Evolutionary conservation across 805 yeast species (phyloP).

Genomic region (Lipomyces spencermartinsiae): DNA sequence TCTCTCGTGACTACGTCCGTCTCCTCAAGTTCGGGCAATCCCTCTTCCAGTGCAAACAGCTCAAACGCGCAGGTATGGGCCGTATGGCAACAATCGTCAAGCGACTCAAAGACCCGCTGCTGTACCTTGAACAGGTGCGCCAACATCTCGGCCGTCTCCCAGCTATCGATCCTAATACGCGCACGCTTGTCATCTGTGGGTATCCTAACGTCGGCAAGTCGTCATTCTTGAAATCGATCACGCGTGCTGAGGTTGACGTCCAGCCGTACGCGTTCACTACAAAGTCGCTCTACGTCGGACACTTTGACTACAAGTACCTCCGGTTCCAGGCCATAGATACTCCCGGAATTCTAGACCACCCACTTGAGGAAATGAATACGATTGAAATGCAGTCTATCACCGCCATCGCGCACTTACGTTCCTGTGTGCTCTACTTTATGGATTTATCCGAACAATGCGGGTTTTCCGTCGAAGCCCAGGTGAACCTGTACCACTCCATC

Average conservation of each 20-base stretch:
- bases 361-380: constrained; percentile 99
- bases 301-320: constrained; percentile 95
- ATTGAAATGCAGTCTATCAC: constrained; percentile 99
- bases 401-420: constrained; percentile 97
- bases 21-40: constrained; percentile 97
- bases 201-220: constrained; percentile 99
- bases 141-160: constrained; percentile 99
- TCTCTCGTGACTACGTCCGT: constrained; percentile 92
- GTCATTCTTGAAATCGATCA: constrained; percentile 87
- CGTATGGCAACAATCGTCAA: constrained; percentile 99
- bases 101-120: constrained; percentile 91
- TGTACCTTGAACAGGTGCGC: constrained; percentile 96
- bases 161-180: constrained; percentile 96
- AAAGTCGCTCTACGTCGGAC: constrained; percentile 96
- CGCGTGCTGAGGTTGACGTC: constrained; percentile 98
- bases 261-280: constrained; percentile 99
- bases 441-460: constrained; percentile 99
- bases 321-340: constrained; percentile 99
- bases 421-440: constrained; percentile 96
- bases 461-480: constrained; percentile 95
- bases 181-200: constrained; percentile 96
- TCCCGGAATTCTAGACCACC: constrained; percentile 98
- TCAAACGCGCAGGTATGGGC: constrained; percentile 98
- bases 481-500: constrained; percentile 93
- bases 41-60: constrained; percentile 96